These are phyloP conservation scores for Priceomyces haplophilus DNA, from an alignment of 805 yeast species.

Conservation along the genomic window DNA sequence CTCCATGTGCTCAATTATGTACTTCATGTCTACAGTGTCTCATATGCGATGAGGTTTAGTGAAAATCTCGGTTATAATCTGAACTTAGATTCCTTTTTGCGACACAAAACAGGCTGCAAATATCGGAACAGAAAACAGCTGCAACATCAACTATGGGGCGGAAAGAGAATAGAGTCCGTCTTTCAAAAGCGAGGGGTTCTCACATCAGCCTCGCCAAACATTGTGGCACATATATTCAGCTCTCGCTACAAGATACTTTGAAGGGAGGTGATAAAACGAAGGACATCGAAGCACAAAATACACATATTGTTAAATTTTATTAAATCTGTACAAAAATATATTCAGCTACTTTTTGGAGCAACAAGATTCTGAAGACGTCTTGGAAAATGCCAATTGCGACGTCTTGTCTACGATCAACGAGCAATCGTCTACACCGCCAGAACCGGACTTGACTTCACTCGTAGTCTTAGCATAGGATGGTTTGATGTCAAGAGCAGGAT, in stretches of 20 bases:
- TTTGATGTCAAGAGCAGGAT: conserved; percentile 72
- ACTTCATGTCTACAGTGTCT: conserved; percentile 51
- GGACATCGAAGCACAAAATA: too few relatives aligned
- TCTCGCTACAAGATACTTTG: too few relatives aligned
- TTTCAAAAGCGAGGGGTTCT: too few relatives aligned
- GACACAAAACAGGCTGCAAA: background rate
- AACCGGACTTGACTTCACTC: conserved; percentile 36
- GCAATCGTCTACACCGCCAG: conserved; percentile 32
- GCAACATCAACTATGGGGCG: too few relatives aligned
- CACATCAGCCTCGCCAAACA: too few relatives aligned
- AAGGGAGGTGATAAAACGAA: too few relatives aligned
- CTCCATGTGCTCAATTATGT: conserved; percentile 96
- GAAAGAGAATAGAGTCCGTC: too few relatives aligned
- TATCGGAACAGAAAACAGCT: too few relatives aligned
- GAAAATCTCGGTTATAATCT: background rate
- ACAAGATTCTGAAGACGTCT: conserved; percentile 13
- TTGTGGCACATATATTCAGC: too few relatives aligned
- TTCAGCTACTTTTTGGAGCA: conserved; percentile 7
- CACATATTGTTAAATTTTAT: background rate
- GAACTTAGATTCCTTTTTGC: background rate
- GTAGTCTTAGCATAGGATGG: conserved; percentile 54
- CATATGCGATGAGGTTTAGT: background rate
- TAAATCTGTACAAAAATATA: background rate
- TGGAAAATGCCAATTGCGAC: conserved; percentile 38
- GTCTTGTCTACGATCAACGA: conserved; percentile 37